Conservation (phyloP, 1,284 basidiomycete genomes). For the Irpex sp. region DNA sequence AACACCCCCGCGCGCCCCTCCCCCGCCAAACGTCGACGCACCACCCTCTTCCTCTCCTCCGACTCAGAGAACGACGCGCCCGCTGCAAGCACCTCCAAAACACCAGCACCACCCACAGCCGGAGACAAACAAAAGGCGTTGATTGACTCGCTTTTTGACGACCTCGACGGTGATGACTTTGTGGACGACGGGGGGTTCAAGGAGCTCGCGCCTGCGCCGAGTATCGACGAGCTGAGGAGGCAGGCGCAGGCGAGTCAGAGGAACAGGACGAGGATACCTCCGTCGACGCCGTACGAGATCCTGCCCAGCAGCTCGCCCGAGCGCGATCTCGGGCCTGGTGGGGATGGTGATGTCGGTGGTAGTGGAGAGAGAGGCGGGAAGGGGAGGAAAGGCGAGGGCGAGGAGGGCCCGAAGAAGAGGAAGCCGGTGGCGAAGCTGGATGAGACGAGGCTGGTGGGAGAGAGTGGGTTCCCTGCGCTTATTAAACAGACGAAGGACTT, state of each 20-base stretch:
- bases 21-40: slow-evolving; percentile 28
- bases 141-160: slow-evolving; percentile 60
- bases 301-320: slow-evolving; percentile 44
- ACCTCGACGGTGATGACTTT: slow-evolving; percentile 37
- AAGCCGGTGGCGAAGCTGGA: slow-evolving; percentile 60
- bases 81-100: slow-evolving; percentile 9
- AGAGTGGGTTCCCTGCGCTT: slow-evolving; percentile 73
- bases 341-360: slow-evolving; percentile 13
- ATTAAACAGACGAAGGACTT: slow-evolving; percentile 70
- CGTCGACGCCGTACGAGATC: slow-evolving; percentile 36
- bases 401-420: slow-evolving; percentile 31
- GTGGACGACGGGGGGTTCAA: slow-evolving; percentile 24
- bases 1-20: slow-evolving; percentile 12
- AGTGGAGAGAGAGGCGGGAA: slow-evolving; percentile 17
- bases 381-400: slow-evolving; percentile 23
- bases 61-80: slow-evolving; percentile 41
- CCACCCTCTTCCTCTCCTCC: slow-evolving; percentile 45
- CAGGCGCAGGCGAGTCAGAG: slow-evolving; percentile 45
- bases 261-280: slow-evolving; percentile 7
- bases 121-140: slow-evolving; percentile 28
- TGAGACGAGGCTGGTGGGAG: slow-evolving; percentile 64
- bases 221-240: slow-evolving; percentile 43
- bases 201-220: slow-evolving; percentile 43
- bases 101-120: slow-evolving; percentile 7
- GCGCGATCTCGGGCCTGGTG: slow-evolving; percentile 22